These are phyloP conservation scores for Amauroascus niger DNA, from an alignment of 2,329 filamentous ascomycete genomes.

Conservation along the genomic window DNA sequence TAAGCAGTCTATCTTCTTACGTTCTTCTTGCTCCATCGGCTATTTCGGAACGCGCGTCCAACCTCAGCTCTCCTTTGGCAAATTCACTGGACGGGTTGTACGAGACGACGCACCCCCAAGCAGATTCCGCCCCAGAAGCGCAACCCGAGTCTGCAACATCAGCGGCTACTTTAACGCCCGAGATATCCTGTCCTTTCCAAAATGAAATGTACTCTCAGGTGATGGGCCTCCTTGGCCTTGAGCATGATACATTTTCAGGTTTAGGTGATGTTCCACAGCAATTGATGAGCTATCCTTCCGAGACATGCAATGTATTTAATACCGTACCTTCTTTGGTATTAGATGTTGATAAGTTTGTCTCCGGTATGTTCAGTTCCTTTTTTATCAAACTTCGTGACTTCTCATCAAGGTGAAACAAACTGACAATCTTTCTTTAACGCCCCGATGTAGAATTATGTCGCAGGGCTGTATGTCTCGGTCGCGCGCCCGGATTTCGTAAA, in stretches of 20 bases:
- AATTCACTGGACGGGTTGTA: background rate
- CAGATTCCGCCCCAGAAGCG: background rate
- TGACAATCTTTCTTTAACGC: no score
- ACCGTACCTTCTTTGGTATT: conserved; percentile 14
- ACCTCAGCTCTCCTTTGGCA: background rate
- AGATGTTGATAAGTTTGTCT: conserved; percentile 24
- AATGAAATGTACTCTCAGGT: conserved; percentile 7
- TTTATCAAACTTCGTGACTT: background rate
- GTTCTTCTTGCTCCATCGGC: conserved; percentile 20
- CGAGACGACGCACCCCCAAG: background rate
- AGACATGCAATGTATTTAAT: background rate
- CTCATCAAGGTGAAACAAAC: no score
- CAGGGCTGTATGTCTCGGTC: conserved; percentile 26
- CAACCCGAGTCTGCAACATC: background rate
- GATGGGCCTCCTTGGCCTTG: conserved; percentile 5
- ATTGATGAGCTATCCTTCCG: background rate
- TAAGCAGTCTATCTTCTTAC: conserved; percentile 25
- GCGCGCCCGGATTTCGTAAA: conserved; percentile 29
- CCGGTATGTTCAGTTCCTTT: conserved; percentile 18
- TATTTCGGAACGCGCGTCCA: background rate
- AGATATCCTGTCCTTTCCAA: background rate
- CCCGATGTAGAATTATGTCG: conserved; percentile 7
- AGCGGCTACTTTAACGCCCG: background rate
- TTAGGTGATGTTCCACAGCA: background rate
- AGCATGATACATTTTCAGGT: background rate